Conservation (phyloP, 1,284 basidiomycete species). For the Puccinia coronata region DNA sequence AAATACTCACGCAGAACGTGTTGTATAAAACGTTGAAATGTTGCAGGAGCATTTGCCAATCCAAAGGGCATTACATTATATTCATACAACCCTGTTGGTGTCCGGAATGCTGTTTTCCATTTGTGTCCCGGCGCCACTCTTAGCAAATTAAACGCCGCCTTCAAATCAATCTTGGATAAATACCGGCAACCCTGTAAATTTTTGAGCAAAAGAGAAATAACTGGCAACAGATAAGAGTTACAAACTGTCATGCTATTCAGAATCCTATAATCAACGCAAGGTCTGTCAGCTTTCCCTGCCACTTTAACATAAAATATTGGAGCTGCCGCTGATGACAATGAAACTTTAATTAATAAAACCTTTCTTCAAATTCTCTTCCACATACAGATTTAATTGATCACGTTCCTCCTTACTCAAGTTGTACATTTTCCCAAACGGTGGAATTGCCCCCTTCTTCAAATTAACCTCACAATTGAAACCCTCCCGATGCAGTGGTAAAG, state of each 20-base stretch:
- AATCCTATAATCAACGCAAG: constrained; percentile 14
- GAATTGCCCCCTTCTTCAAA: neutral
- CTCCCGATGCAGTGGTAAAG: neutral
- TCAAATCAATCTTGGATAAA: constrained; percentile 33
- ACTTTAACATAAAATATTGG: too few relatives aligned
- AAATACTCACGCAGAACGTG: constrained; percentile 15
- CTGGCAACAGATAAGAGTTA: constrained; percentile 9
- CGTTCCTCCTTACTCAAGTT: too few relatives aligned
- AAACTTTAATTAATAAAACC: too few relatives aligned
- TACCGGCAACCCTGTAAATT: neutral
- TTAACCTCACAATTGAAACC: neutral
- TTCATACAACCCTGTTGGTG: constrained; percentile 24
- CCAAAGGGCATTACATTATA: constrained; percentile 35
- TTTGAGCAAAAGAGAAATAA: neutral
- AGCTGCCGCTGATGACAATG: neutral
- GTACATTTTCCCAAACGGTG: neutral
- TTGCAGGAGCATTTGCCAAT: constrained; percentile 52
- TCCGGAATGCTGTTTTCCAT: constrained; percentile 22
- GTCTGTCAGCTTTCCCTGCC: neutral
- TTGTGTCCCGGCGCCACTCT: too few relatives aligned
- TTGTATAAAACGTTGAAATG: constrained; percentile 33
- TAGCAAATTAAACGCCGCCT: too few relatives aligned
- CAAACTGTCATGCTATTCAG: constrained; percentile 2
- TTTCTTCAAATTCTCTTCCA: too few relatives aligned
- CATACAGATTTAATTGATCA: too few relatives aligned